These are phyloP conservation scores for Betula pendula DNA, from an alignment of 306 rosid genomes.

Conservation along the genomic window DNA sequence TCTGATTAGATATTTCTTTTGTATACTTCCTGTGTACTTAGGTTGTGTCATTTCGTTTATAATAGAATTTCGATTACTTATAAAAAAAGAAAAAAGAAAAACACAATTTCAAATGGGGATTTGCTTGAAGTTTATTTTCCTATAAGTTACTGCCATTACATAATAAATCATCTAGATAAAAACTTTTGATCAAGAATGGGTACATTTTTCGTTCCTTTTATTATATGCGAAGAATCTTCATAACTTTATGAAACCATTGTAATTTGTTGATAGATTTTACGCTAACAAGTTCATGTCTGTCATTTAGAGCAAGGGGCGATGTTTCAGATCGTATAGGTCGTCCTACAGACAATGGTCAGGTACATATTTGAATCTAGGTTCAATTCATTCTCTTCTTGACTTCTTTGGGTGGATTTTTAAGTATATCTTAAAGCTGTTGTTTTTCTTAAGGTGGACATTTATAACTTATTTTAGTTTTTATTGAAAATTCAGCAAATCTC, in stretches of 20 bases:
- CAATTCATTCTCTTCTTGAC: not conserved
- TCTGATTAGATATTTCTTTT: no score
- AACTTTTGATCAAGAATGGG: not conserved
- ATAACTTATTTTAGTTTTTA: conserved; percentile 11
- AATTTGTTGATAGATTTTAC: not conserved
- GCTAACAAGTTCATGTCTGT: not conserved
- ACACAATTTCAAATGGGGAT: not conserved
- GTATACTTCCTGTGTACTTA: no score
- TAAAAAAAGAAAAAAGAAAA: no score
- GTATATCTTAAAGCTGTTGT: conserved; percentile 12
- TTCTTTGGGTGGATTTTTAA: not conserved
- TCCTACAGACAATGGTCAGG: conserved; percentile 97
- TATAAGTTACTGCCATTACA: not conserved
- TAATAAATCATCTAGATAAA: not conserved
- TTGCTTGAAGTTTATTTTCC: not conserved
- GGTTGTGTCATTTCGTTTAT: no score
- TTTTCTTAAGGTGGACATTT: conserved; percentile 1
- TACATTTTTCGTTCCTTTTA: not conserved
- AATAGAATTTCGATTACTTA: no score
- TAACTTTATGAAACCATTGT: not conserved
- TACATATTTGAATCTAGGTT: conserved; percentile 31
- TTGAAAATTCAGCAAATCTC: conserved; percentile 8
- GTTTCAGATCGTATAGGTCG: conserved; percentile 99
- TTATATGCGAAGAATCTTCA: not conserved
- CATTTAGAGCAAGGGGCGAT: conserved; percentile 93